phyloP scores from a whole-genome alignment of 192 early-diverging fungal genomes.

The Chytriomyces sp. region DNA sequence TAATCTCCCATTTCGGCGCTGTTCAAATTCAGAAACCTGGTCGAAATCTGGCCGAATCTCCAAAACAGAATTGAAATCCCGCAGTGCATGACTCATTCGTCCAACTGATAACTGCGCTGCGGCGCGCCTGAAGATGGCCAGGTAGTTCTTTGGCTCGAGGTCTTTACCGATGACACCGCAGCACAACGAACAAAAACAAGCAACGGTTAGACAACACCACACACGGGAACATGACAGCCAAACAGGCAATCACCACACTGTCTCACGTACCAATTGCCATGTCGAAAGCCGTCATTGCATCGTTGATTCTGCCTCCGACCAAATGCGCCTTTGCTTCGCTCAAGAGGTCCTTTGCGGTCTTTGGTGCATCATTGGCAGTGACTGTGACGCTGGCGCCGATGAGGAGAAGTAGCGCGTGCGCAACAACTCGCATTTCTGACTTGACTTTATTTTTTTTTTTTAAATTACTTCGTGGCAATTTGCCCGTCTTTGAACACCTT shows the following conservation, averaged over 20 bases:
- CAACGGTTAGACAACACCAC: constrained; percentile 33
- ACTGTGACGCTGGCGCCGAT: neutral
- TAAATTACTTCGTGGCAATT: neutral
- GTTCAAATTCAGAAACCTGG: constrained; percentile 11
- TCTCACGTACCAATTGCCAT: constrained; percentile 64
- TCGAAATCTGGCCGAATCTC: constrained; percentile 75
- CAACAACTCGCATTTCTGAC: neutral
- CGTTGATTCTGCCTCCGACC: constrained; percentile 50
- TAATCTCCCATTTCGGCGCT: neutral
- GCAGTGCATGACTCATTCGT: constrained; percentile 70
- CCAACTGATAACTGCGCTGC: constrained; percentile 80
- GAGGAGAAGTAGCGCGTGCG: constrained; percentile 2
- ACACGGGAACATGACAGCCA: too few species aligned
- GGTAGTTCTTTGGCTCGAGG: constrained; percentile 79
- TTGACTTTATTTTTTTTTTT: neutral
- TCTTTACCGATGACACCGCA: constrained; percentile 43
- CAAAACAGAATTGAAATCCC: constrained; percentile 83
- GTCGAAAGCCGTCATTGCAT: constrained; percentile 67
- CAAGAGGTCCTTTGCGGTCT: constrained; percentile 35
- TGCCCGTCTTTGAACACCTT: neutral
- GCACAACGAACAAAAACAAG: constrained; percentile 44
- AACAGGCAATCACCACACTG: neutral
- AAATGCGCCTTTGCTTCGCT: constrained; percentile 49
- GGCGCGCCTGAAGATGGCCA: constrained; percentile 86
- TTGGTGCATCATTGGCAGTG: neutral